Evolutionary conservation across 1,139 yeast species (phyloP).

Genomic region (Saccharomycopsis hybrid): DNA sequence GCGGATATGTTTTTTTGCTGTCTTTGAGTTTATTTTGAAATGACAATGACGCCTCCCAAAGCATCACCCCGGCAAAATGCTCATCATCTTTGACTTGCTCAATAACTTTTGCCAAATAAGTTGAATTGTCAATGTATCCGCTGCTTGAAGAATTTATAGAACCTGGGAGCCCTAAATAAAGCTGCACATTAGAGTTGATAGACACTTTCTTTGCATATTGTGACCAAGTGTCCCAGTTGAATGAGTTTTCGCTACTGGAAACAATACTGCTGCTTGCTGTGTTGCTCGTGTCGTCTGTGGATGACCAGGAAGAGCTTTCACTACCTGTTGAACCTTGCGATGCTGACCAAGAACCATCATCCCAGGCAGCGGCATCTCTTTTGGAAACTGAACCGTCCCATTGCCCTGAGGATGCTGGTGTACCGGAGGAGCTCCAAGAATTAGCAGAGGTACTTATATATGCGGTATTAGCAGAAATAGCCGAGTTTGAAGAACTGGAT

Average conservation of each 20-base stretch:
- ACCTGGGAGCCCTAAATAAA: conserved; percentile 64
- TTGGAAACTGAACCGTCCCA: too few relatives aligned
- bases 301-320: too few relatives aligned
- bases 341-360: too few relatives aligned
- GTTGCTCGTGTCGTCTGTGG: too few relatives aligned
- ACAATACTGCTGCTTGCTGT: too few relatives aligned
- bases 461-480: too few relatives aligned
- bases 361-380: too few relatives aligned
- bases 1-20: conserved; percentile 15
- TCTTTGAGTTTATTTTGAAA: conserved; percentile 14
- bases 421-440: too few relatives aligned
- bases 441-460: too few relatives aligned
- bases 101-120: conserved; percentile 28
- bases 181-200: conserved; percentile 35
- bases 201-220: conserved; percentile 38
- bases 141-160: conserved; percentile 47
- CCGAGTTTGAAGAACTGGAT: too few relatives aligned
- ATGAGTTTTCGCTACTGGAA: conserved; percentile 30
- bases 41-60: conserved; percentile 60
- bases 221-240: conserved; percentile 73
- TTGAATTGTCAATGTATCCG: conserved; percentile 44
- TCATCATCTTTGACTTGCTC: conserved; percentile 1
- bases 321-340: too few relatives aligned
- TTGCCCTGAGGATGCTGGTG: too few relatives aligned
- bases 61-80: conserved; percentile 66